Percentiles rank a stretch among this genome's conserved stretches.
These are phyloP conservation scores for Aspergillus sp. DNA, from an alignment of 2,329 filamentous ascomycete species.

Conservation along the genomic window DNA sequence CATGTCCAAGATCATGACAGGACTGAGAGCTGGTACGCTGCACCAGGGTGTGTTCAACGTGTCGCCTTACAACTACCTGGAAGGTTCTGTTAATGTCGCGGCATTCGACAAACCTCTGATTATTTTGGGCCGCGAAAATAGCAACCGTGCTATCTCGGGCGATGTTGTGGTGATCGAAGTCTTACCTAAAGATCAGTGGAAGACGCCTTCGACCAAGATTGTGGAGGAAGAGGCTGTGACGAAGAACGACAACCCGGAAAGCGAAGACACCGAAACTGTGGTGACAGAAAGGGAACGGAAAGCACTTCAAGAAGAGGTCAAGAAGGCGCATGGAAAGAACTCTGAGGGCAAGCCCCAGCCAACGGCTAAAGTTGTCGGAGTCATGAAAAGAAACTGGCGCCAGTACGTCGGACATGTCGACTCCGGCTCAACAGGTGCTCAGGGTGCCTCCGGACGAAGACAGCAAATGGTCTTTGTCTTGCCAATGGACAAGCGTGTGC, in stretches of 20 bases:
- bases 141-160: constrained; percentile 88
- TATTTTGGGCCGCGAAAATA: constrained; percentile 88
- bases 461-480: constrained; percentile 93
- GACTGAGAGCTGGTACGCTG: constrained; percentile 80
- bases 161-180: constrained; percentile 93
- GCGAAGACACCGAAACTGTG: constrained; percentile 70
- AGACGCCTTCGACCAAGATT: constrained; percentile 90
- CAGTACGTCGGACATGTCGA: constrained; percentile 98
- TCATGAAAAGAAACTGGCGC: constrained; percentile 94
- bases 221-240: constrained; percentile 91
- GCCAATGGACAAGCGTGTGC: constrained; percentile 97
- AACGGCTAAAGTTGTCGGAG: constrained; percentile 85
- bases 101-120: constrained; percentile 87
- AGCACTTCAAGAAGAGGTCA: constrained; percentile 88
- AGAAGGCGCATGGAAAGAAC: constrained; percentile 73
- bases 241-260: constrained; percentile 89
- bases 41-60: constrained; percentile 97
- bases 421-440: constrained; percentile 73
- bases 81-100: constrained; percentile 85
- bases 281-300: constrained; percentile 84
- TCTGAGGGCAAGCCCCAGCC: constrained; percentile 80
- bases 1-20: constrained; percentile 90
- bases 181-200: constrained; percentile 93
- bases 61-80: constrained; percentile 96
- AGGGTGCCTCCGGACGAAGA: constrained; percentile 72